phyloP scores from a whole-genome alignment of 257 asterid genomes.

The Solanum pennellii region DNA sequence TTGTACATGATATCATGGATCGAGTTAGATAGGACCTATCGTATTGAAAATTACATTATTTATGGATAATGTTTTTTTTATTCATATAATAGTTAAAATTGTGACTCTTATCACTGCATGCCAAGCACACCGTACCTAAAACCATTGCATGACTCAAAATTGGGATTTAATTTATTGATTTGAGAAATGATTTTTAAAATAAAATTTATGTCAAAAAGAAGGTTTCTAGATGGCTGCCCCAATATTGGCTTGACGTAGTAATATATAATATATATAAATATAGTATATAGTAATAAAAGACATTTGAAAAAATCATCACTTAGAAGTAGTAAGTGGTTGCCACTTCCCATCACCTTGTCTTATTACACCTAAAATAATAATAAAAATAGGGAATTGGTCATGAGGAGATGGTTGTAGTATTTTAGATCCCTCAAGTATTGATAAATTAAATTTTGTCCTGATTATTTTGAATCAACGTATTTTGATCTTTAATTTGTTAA shows the following conservation, averaged over 20 bases:
- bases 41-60: too few relatives aligned
- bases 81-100: too few relatives aligned
- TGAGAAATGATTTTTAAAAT: not conserved
- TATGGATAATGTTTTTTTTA: too few relatives aligned
- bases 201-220: not conserved
- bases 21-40: rapidly evolving
- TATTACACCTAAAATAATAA: not conserved
- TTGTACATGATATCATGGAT: rapidly evolving
- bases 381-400: not conserved
- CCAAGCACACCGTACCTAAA: not conserved
- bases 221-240: not conserved
- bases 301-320: not conserved
- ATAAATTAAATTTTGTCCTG: not conserved
- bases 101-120: not conserved
- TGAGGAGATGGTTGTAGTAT: not conserved
- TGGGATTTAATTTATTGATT: not conserved
- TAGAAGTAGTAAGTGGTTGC: not conserved
- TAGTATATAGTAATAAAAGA: not conserved
- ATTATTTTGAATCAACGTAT: not conserved
- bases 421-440: not conserved
- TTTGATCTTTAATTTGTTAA: not conserved
- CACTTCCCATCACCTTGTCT: not conserved
- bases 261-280: not conserved
- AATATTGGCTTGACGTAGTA: not conserved
- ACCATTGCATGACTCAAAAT: not conserved